phyloP scores from a whole-genome alignment of 768 basidiomycete genomes.

The Mycena sanguinolenta region DNA sequence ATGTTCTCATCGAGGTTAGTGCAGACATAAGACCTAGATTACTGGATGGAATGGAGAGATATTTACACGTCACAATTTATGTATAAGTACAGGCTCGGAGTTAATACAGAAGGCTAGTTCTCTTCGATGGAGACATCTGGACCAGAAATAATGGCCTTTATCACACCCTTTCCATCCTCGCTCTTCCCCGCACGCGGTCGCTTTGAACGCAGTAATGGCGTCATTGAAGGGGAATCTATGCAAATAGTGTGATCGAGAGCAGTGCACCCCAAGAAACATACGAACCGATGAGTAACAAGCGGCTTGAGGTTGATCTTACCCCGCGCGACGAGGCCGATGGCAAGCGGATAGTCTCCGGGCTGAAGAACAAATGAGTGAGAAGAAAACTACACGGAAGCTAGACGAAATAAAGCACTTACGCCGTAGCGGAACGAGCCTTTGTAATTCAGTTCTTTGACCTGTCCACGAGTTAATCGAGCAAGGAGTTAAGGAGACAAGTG shows the following conservation, averaged over 20 bases:
- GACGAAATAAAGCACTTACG: slow-evolving; percentile 52
- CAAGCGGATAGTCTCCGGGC: slow-evolving; percentile 89
- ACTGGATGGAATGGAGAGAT: background rate
- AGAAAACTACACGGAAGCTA: background rate
- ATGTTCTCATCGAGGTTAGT: no score
- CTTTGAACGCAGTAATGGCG: slow-evolving; percentile 84
- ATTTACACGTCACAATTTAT: slow-evolving; percentile 16
- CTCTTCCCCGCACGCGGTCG: slow-evolving; percentile 86
- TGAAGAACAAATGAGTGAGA: slow-evolving; percentile 42
- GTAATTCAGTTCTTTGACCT: slow-evolving; percentile 80
- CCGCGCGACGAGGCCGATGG: slow-evolving; percentile 85
- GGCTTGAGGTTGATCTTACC: slow-evolving; percentile 91
- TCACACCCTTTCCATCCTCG: slow-evolving; percentile 87
- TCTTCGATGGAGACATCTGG: slow-evolving; percentile 69
- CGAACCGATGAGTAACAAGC: slow-evolving; percentile 88
- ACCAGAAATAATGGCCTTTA: slow-evolving; percentile 91
- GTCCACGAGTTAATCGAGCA: background rate
- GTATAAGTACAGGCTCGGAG: background rate
- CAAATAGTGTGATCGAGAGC: background rate
- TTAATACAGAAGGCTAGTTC: slow-evolving; percentile 39
- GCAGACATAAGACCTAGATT: no score
- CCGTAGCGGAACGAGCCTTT: slow-evolving; percentile 96
- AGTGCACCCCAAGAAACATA: slow-evolving; percentile 4
- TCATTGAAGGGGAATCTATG: slow-evolving; percentile 82
- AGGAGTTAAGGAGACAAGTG: background rate